phyloP scores from a whole-genome alignment of 371 early-diverging fungal species.

The Mortierella sp. region DNA sequence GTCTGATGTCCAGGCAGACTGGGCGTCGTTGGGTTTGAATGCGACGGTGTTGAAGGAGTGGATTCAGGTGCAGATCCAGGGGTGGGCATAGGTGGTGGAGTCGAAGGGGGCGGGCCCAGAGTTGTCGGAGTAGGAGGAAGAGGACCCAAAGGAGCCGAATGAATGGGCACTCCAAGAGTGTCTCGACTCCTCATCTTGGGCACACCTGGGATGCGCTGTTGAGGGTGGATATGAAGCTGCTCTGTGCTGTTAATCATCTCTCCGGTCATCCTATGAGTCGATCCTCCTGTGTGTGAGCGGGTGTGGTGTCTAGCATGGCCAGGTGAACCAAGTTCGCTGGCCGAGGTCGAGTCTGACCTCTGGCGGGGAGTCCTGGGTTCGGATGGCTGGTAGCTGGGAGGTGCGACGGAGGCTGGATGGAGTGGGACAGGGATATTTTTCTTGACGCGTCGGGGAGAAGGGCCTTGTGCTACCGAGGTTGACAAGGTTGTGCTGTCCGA shows the following conservation, averaged over 20 bases:
- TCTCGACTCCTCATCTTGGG: conserved; percentile 44
- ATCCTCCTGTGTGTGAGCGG: conserved; percentile 51
- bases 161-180: conserved; percentile 39
- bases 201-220: conserved; percentile 31
- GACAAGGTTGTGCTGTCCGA: conserved; percentile 26
- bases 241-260: conserved; percentile 28
- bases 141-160: conserved; percentile 40
- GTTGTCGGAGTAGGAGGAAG: conserved; percentile 44
- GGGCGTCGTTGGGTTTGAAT: conserved; percentile 38
- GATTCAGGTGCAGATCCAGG: conserved; percentile 25
- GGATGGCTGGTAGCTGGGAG: conserved; percentile 11
- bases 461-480: conserved; percentile 13
- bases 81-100: conserved; percentile 36
- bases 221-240: conserved; percentile 38
- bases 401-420: conserved; percentile 21
- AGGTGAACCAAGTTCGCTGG: conserved; percentile 28
- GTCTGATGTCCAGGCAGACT: conserved; percentile 22
- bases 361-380: conserved; percentile 47
- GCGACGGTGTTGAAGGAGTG: conserved; percentile 21
- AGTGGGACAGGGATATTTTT: conserved; percentile 42
- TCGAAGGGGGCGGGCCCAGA: conserved; percentile 36
- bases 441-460: conserved; percentile 34
- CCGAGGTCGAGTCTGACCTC: conserved; percentile 43
- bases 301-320: conserved; percentile 35
- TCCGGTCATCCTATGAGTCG: conserved; percentile 30